These are phyloP conservation scores for Sporothrix luriei DNA, from an alignment of 2,329 filamentous ascomycete species.

Conservation along the genomic window DNA sequence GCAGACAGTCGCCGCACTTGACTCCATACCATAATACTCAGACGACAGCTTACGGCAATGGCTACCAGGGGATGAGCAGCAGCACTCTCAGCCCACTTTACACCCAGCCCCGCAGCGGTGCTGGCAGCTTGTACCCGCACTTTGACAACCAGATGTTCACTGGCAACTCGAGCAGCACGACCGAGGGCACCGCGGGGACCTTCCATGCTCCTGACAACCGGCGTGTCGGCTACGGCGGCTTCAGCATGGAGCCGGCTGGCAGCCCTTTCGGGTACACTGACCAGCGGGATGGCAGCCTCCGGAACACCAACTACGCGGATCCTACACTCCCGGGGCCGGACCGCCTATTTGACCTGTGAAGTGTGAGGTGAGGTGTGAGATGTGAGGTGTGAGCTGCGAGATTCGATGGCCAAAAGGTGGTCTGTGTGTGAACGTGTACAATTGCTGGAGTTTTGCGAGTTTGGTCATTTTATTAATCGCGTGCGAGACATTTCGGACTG, in stretches of 20 bases:
- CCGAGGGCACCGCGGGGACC: constrained; percentile 32
- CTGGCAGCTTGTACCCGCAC: constrained; percentile 37
- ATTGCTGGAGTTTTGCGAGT: constrained; percentile 12
- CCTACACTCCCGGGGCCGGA: constrained; percentile 11
- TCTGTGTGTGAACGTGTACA: not conserved
- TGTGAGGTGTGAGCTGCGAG: not conserved
- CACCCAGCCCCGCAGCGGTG: constrained; percentile 29
- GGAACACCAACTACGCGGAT: constrained; percentile 30
- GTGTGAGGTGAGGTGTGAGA: not conserved
- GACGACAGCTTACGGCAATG: constrained; percentile 20
- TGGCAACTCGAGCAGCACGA: constrained; percentile 33
- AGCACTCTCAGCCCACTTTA: constrained; percentile 24
- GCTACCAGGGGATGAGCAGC: constrained; percentile 26
- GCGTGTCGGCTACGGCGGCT: constrained; percentile 36
- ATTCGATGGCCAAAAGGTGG: not conserved
- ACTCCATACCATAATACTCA: constrained; percentile 25
- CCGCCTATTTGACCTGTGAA: constrained; percentile 34
- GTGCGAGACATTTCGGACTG: not conserved
- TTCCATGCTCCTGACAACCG: constrained; percentile 41
- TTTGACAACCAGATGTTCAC: constrained; percentile 37
- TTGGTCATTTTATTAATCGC: not conserved
- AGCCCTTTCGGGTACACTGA: constrained; percentile 33
- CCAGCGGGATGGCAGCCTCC: constrained; percentile 28
- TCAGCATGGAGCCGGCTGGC: constrained; percentile 31
- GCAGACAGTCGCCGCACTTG: constrained; percentile 28